Evolutionary conservation across 2,329 filamentous ascomycete species (phyloP).

Genomic region (Colletotrichum sp.): DNA sequence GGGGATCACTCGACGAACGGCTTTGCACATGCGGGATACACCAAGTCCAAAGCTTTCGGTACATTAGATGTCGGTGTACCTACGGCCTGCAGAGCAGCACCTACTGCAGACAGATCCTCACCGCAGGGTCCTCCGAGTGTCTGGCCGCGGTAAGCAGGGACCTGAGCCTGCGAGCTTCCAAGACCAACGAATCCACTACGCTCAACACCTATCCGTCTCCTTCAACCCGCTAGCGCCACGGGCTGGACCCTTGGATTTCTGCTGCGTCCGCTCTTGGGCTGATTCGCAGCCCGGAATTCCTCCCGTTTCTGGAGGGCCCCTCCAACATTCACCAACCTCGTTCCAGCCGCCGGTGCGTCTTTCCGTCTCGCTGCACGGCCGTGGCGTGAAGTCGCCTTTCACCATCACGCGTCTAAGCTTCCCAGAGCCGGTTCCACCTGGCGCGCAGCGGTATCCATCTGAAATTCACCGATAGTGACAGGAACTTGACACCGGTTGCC

Average conservation of each 20-base stretch:
- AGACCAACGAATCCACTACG: not conserved
- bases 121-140: slow-evolving; percentile 11
- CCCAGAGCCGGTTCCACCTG: not conserved
- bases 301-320: not conserved
- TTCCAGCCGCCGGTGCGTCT: slow-evolving; percentile 4
- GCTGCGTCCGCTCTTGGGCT: not conserved
- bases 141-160: slow-evolving; percentile 6
- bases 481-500: not conserved
- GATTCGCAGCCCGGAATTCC: not conserved
- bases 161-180: not conserved
- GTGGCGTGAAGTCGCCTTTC: not conserved
- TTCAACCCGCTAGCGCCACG: not conserved
- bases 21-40: not conserved
- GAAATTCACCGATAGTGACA: not conserved
- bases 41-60: not conserved
- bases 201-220: not conserved
- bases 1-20: not conserved
- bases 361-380: not conserved
- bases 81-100: not conserved
- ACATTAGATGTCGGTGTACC: not conserved
- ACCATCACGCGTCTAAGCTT: not conserved
- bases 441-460: not conserved
- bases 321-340: not conserved
- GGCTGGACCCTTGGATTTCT: slow-evolving; percentile 6
- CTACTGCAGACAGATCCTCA: not conserved